Evolutionary conservation across 2,329 filamentous ascomycete species (phyloP), one percentile per base, ranked within the genome.

Genomic region (Colletotrichum karsti): DNA sequence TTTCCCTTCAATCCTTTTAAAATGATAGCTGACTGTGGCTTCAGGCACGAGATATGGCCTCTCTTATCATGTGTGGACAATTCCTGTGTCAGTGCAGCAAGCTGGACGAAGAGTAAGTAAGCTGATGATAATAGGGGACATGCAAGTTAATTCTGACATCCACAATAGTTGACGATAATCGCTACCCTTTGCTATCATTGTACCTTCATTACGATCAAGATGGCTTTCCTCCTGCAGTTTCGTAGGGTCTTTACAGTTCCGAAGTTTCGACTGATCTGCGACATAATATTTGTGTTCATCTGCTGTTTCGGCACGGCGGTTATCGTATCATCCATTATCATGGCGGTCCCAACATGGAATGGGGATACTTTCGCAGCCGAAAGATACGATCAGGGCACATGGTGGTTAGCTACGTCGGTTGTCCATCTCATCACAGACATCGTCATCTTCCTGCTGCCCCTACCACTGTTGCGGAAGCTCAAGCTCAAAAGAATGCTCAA

Each of bases 381-480:
- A 30, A 33, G 39, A 7, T 65, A 65, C 5, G 5, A 68, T 5
- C 60, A 68, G 22, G 8, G 5, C 5, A 10, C 35, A 2, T 69
- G 66, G 66, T 69, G 63, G 62, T 13, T 62, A 3, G 62, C 20
- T 6, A 67, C 66, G 1, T 37, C 48, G 13, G 12, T 20, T 7
- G 63, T 69, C 8, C 62, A 67, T 44, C 20, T 69, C 22, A 26
- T 33, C 18, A 69, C 62, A 3, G 66, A 69, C 26, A 56, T 69
- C n/a, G 41, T 69, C n/a, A 62, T 69, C 10, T 56, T 69, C 9
- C 8, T 61, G 20, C 67, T 69, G 66, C 66, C 66, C 2, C 56
- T 69, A 3, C 63, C 66, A 8, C 18, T 69, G 26, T 15, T 67
- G 15, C 35, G 26, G 15, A 55, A n/a, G 26, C 9, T 69, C 12